Base-by-base conservation (phyloP, 139 green algal species). In the Protoeuglena noctilucae region DNA sequence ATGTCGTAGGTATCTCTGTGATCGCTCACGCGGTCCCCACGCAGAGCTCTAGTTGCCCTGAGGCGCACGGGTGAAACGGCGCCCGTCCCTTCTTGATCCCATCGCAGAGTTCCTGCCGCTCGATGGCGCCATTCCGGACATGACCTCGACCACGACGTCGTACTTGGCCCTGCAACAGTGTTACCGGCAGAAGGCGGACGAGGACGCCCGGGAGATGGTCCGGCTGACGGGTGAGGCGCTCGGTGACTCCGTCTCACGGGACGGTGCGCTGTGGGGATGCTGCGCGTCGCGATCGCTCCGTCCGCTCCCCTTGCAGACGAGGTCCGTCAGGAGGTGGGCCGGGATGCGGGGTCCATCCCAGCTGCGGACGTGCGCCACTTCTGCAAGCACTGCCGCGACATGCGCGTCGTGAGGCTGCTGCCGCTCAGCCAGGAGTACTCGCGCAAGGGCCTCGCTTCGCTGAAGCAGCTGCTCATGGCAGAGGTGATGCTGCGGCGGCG, bases 51-150 rank as follows among this genome's bases (percentile, higher is more conserved):
- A n/a, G n/a, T n/a, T n/a, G n/a, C n/a, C n/a, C n/a, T n/a, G n/a
- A n/a, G n/a, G n/a, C n/a, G n/a, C n/a, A n/a, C n/a, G n/a, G n/a
- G n/a, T n/a, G n/a, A n/a, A n/a, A n/a, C n/a, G n/a, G n/a, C n/a
- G n/a, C n/a, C n/a, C n/a, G n/a, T n/a, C n/a, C n/a, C n/a, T n/a
- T n/a, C n/a, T 43, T 43, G 9, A 43, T 7, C 7, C 34, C 34
- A 19, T 12, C 9, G 34, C 9, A 7, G 34, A 12, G 9, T 43
- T 62, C 19, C 57, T 87, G 19, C 76, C 76, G 2, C 46, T 93
- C 49, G 70, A 95, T 48, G 88, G 88, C 23, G 71, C 68, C 51
- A 87, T 96, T 9, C 88, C 88, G 5, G 88, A 96, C 76, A 96
- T 96, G 89, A 77, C 80, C 21, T 72, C 89, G 3, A 87, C 81